Base-by-base conservation (phyloP, 208 protist genomes). In the Endotrypanum monterogeii region DNA sequence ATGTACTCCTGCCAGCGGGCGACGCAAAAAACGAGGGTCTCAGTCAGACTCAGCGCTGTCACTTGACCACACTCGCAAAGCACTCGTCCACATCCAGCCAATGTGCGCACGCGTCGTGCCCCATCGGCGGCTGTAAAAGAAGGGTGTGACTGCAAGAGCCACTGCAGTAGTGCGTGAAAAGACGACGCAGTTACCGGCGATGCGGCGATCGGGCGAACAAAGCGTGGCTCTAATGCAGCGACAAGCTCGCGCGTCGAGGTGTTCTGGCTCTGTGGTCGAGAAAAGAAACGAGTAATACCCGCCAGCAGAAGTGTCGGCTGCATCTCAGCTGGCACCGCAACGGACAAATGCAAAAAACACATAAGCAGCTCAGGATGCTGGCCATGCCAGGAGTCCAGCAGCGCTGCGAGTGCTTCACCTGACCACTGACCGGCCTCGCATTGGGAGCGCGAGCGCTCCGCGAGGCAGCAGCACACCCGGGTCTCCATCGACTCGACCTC, bases 301-400 rank as follows among this genome's bases (percentile, higher is more conserved):
- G 50, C 61, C 35, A 78, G 8, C 37, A 80, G 60, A 56, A 85
- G 52, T 16, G 67, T 28, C 3, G 84, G 73, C 66, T 80, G 83
- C 58, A 65, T 32, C 44, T 62, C 44, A 2, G 68, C 12, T 12
- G 83, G 58, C 16, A 89, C 52, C 28, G 63, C 25, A 6, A 61
- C 35, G 23, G 73, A 41, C n/a, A 87, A 57, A 23, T 62, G 32
- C 71, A 83, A 72, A 12, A 82, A 67, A 8, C 65, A 71, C 71
- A 72, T 14, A 30, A 82, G 73, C 7, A 83, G 79, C 2, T 56
- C 35, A 8, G 83, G 80, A 71, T 78, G 78, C 41, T 77, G 55
- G 9, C 50, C 57, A 58, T 76, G 79, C 82, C 82, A 90, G 51
- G 52, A 39, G 14, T 71, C 67, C 60, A 91, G 68, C 9, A 85